Base-by-base conservation (phyloP, 2,329 filamentous ascomycete species). In the Fusarium staphyleae region DNA sequence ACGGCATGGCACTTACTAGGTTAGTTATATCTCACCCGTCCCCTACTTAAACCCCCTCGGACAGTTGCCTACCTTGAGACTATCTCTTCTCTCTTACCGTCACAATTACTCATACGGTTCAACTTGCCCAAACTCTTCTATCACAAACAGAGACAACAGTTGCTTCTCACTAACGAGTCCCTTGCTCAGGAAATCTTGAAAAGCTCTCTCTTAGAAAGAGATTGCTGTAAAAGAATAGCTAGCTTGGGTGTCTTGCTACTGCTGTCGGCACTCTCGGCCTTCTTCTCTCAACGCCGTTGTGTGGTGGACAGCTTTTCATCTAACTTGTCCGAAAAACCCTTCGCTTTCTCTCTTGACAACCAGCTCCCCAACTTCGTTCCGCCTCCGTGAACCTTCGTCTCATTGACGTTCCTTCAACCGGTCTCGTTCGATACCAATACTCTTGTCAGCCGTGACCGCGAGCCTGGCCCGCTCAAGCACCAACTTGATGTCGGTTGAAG, bases 401-500 rank as follows among this genome's bases (percentile, higher is more conserved):
- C 30, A 46, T 30, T 40, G 30, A 14, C 57, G 29, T 24, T 52
- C 33, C 41, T 48, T 55, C 54, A 49, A 51, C 19, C 49, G 35
- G 47, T 26, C 33, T 43, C 48, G 34, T 42, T 52, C 47, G 35
- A 56, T 42, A 46, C 41, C 45, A 39, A 48, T 22, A 28, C 28
- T 32, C 37, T 36, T 9, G 34, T 57, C 53, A 60, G 57, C 61
- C 54, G 45, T 58, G 47, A 56, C 35, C 61, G 49, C 62, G 65
- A 67, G 63, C 66, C 65, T 64, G 61, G 60, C 65, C 64, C 61
- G 62, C 63, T 67, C 66, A 63, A 60, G 74, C 63, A 71, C 77
- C 68, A 79, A 66, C 79, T 82, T 82, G 80, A 83, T 83, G 81
- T 83, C 81, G 79, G 78, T 81, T 81, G 79, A 82, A 74, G 70